Percentiles rank a stretch among this genome's conserved stretches.
phyloP scores from a whole-genome alignment of 495 filamentous ascomycete species.

The Friedmanniomyces endolithicus region DNA sequence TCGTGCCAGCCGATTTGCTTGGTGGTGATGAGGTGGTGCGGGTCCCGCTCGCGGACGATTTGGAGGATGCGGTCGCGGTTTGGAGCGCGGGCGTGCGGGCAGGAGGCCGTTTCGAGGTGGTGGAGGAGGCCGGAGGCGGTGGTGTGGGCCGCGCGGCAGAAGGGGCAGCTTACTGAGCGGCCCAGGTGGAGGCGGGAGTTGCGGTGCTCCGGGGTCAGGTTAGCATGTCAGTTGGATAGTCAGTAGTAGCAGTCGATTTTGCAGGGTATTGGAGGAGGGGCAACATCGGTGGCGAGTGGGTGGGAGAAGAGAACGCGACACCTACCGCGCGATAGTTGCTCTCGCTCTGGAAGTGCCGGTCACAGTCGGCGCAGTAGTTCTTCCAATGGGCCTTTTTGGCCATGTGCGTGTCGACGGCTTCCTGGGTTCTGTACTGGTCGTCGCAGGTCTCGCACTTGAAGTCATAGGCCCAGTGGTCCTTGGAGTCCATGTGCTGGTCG shows the following conservation, averaged over 20 bases:
- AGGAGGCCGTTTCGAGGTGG: conserved; percentile 37
- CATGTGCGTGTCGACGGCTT: conserved; percentile 33
- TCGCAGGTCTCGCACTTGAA: conserved; percentile 33
- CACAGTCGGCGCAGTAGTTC: conserved; percentile 33
- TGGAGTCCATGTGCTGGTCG: conserved; percentile 20
- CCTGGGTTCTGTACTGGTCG: conserved; percentile 20
- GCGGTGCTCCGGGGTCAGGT: conserved; percentile 32
- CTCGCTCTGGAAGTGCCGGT: conserved; percentile 29
- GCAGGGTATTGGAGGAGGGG: too few relatives aligned
- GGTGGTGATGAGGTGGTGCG: conserved; percentile 33
- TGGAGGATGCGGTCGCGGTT: conserved; percentile 38
- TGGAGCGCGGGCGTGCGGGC: conserved; percentile 26
- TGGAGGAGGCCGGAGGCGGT: conserved; percentile 35
- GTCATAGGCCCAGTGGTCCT: conserved; percentile 17
- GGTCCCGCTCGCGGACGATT: conserved; percentile 38
- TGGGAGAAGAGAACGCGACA: neutral
- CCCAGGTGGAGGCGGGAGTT: conserved; percentile 60
- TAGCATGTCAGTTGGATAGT: too few relatives aligned
- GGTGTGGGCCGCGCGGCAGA: conserved; percentile 33
- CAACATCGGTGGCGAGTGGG: too few relatives aligned
- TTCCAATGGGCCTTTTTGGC: conserved; percentile 24
- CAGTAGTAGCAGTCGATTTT: too few relatives aligned
- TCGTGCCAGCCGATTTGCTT: conserved; percentile 24
- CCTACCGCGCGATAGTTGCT: conserved; percentile 34
- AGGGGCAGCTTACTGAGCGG: conserved; percentile 46